Evolutionary conservation across 371 early-diverging fungal genomes (phyloP).

Genomic region (Circinella minor): DNA sequence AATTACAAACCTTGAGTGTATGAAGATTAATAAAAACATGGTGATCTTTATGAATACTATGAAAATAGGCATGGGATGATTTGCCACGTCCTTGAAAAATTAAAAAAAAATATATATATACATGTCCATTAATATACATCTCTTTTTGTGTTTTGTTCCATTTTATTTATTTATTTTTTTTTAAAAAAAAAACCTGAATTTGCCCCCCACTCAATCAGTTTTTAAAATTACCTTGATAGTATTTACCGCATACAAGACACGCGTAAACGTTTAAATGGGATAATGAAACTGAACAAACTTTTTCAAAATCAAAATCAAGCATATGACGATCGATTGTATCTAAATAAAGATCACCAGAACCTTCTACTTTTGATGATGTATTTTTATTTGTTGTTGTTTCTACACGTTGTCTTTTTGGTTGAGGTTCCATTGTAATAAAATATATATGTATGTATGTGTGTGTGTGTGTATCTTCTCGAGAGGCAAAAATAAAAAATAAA

Average conservation of each 20-base stretch:
- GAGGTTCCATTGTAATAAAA: slow-evolving; percentile 25
- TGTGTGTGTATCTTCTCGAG: too few species aligned
- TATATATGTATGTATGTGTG: too few species aligned
- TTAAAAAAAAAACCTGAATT: neutral
- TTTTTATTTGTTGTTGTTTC: slow-evolving; percentile 14
- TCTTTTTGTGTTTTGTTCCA: neutral
- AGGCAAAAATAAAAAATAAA: too few species aligned
- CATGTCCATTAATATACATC: too few species aligned
- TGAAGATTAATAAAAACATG: slow-evolving; percentile 95
- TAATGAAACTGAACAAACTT: slow-evolving; percentile 93
- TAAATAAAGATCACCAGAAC: slow-evolving; percentile 56
- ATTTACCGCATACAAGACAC: slow-evolving; percentile 97
- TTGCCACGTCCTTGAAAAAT: slow-evolving; percentile 76
- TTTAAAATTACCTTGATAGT: slow-evolving; percentile 81
- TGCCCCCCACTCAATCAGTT: too few species aligned
- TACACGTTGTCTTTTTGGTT: slow-evolving; percentile 38
- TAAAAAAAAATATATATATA: too few species aligned
- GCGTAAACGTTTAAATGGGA: slow-evolving; percentile 95
- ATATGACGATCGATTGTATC: slow-evolving; percentile 82
- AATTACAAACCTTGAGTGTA: slow-evolving; percentile 71
- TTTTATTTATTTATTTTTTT: neutral
- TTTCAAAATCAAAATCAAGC: slow-evolving; percentile 98
- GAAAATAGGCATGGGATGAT: slow-evolving; percentile 93
- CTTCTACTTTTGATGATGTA: slow-evolving; percentile 19
- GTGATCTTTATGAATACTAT: slow-evolving; percentile 94